Evolutionary conservation across 73 alveolate genomes (phyloP).

Genomic region (Paramecium sonneborni): DNA sequence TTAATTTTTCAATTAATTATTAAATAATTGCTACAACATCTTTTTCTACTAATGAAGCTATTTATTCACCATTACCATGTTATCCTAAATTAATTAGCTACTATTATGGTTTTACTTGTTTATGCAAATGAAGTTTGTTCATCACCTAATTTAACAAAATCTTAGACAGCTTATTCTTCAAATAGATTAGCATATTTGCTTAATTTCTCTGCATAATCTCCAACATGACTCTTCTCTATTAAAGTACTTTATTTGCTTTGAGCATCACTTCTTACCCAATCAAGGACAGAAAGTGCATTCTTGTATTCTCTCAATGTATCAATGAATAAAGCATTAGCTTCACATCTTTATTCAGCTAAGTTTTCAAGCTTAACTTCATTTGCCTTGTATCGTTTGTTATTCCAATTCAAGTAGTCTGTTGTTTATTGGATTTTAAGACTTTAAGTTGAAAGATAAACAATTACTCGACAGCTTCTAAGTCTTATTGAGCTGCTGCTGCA

Average conservation of each 20-base stretch:
- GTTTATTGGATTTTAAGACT: constrained; percentile 12
- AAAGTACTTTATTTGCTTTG: not conserved
- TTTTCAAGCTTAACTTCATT: constrained; percentile 23
- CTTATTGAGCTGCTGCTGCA: constrained; percentile 35
- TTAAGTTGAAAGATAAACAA: not conserved
- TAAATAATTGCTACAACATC: constrained; percentile 31
- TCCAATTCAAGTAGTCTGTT: constrained; percentile 41
- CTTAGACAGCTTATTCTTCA: constrained; percentile 47
- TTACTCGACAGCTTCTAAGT: constrained; percentile 31
- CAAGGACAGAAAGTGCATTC: constrained; percentile 39
- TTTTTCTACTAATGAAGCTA: constrained; percentile 9
- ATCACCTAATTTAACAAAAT: constrained; percentile 16
- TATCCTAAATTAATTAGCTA: not conserved
- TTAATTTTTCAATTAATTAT: constrained; percentile 25
- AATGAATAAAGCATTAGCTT: constrained; percentile 32
- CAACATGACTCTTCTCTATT: not conserved
- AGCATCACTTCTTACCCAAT: constrained; percentile 48
- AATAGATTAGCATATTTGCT: constrained; percentile 39
- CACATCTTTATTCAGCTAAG: constrained; percentile 53
- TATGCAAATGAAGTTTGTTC: constrained; percentile 9
- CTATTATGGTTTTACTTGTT: not conserved
- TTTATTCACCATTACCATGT: constrained; percentile 26
- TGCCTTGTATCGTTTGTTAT: constrained; percentile 29
- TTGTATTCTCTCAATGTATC: constrained; percentile 45
- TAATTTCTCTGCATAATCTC: constrained; percentile 42